Conservation (phyloP, 116 monocot species). For the Posidonia oceanica region DNA sequence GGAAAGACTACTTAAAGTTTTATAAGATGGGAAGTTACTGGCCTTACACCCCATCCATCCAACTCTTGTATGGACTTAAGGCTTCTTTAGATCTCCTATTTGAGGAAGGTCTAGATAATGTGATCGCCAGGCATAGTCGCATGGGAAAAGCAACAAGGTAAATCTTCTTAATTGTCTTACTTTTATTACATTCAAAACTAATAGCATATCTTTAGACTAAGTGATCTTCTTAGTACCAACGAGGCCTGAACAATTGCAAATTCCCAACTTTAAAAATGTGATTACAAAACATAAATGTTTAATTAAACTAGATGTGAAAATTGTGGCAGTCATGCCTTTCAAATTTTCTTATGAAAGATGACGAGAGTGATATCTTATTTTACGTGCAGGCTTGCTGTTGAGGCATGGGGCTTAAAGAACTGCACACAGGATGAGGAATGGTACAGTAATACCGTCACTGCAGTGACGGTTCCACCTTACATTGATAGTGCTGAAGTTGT, state of each 20-base stretch:
- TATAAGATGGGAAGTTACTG: conserved; percentile 83
- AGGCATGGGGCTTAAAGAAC: conserved; percentile 65
- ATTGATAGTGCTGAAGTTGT: conserved; percentile 45
- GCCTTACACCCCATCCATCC: conserved; percentile 97
- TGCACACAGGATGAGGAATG: conserved; percentile 53
- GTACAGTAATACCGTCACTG: conserved; percentile 50
- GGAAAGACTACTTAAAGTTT: conserved; percentile 86
- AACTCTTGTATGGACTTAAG: conserved; percentile 74
- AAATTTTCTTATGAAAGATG: not conserved
- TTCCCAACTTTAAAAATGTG: too few relatives aligned
- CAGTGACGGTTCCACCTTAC: conserved; percentile 40
- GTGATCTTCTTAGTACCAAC: too few relatives aligned
- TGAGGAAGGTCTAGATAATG: conserved; percentile 92
- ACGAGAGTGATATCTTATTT: too few relatives aligned
- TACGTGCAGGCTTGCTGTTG: conserved; percentile 58
- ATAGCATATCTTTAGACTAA: too few relatives aligned
- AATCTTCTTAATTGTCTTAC: not conserved
- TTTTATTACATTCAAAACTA: too few relatives aligned
- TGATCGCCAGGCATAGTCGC: conserved; percentile 71
- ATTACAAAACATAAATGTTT: too few relatives aligned
- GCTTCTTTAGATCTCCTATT: conserved; percentile 83
- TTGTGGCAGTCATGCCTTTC: not conserved
- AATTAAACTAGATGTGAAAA: not conserved
- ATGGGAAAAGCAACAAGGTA: conserved; percentile 86
- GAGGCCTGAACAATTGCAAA: too few relatives aligned